Conservation (phyloP, 331 rosid genomes). For the Rhamnella rubrinervis region DNA sequence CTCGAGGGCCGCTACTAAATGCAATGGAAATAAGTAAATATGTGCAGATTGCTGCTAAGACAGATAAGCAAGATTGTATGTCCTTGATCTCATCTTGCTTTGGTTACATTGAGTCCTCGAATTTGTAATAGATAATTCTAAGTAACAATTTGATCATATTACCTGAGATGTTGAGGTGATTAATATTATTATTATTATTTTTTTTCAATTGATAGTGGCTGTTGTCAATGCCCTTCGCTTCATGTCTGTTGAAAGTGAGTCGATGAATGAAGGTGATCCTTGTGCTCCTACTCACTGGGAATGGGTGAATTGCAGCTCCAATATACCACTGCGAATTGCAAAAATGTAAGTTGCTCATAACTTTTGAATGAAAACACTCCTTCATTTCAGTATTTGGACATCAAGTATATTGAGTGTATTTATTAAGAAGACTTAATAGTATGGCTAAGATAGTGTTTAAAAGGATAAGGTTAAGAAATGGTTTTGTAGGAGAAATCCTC, state of each 20-base stretch:
- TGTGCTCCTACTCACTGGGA: constrained; percentile 92
- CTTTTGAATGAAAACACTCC: constrained; percentile 13
- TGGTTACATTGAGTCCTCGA: background rate
- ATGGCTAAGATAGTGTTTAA: no score
- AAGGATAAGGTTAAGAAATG: no score
- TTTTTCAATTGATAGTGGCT: constrained; percentile 44
- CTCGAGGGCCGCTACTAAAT: constrained; percentile 77
- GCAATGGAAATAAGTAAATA: constrained; percentile 91
- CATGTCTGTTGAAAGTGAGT: constrained; percentile 47
- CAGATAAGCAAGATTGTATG: constrained; percentile 71
- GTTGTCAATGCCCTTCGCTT: constrained; percentile 45
- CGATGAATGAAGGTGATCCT: constrained; percentile 73
- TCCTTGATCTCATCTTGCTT: constrained; percentile 23
- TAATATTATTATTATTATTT: constrained; percentile 24
- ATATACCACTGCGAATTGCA: constrained; percentile 60
- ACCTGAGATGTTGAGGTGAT: constrained; percentile 17
- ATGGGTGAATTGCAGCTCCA: constrained; percentile 71
- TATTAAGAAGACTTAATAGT: no score
- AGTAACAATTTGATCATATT: constrained; percentile 1
- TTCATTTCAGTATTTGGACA: constrained; percentile 9
- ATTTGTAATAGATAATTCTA: background rate
- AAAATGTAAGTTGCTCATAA: constrained; percentile 54
- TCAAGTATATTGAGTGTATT: background rate
- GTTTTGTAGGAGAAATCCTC: background rate
- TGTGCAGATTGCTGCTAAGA: constrained; percentile 53